These are phyloP conservation scores for Aspergillus sp. DNA, from an alignment of 2,329 filamentous ascomycete genomes.

Conservation along the genomic window DNA sequence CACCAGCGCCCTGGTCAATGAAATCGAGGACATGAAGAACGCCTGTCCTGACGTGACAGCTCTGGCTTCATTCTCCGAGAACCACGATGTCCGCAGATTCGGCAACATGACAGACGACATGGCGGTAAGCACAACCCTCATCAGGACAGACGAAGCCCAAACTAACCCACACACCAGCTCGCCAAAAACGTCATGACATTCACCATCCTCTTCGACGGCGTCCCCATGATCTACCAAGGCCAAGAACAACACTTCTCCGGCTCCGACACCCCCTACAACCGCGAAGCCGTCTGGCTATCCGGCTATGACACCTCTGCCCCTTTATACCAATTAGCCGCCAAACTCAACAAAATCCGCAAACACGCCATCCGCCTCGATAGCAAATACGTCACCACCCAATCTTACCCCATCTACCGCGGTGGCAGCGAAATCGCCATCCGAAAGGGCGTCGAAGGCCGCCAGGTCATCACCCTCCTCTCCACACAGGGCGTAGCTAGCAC, in stretches of 20 bases:
- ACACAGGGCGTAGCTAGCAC: constrained; percentile 33
- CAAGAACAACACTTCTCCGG: constrained; percentile 59
- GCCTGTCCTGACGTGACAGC: constrained; percentile 38
- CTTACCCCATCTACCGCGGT: constrained; percentile 37
- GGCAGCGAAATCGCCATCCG: constrained; percentile 40
- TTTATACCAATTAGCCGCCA: constrained; percentile 35
- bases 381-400: constrained; percentile 35
- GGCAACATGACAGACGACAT: constrained; percentile 49
- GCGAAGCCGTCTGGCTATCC: constrained; percentile 54
- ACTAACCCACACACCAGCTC: constrained; percentile 26
- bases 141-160: constrained; percentile 1
- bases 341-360: constrained; percentile 40
- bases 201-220: constrained; percentile 56
- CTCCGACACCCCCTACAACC: constrained; percentile 43
- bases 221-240: constrained; percentile 63
- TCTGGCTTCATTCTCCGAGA: constrained; percentile 53
- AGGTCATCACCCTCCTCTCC: constrained; percentile 41
- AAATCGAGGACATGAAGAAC: constrained; percentile 18
- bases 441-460: constrained; percentile 39
- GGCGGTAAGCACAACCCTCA: constrained; percentile 18
- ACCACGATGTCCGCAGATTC: constrained; percentile 56
- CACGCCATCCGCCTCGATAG: constrained; percentile 31
- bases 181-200: constrained; percentile 60
- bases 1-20: constrained; percentile 20
- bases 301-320: constrained; percentile 38